These are phyloP conservation scores for Fusarium sp. DNA, from an alignment of 2,329 filamentous ascomycete genomes.

Conservation along the genomic window DNA sequence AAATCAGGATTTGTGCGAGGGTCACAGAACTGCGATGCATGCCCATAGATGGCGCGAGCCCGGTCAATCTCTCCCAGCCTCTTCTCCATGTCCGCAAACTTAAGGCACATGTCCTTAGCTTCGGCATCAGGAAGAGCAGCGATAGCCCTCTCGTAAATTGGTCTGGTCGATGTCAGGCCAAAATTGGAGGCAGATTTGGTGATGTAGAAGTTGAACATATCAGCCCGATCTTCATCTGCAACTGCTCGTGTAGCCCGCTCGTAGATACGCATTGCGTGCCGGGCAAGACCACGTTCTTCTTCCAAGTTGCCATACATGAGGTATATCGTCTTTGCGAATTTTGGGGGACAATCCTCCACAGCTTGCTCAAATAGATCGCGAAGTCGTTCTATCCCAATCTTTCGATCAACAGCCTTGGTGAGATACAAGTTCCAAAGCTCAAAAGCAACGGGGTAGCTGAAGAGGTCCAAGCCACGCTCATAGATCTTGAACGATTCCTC, in stretches of 20 bases:
- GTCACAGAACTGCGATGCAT: conserved; percentile 97
- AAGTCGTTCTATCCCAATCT: conserved; percentile 93
- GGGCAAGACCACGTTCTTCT: conserved; percentile 92
- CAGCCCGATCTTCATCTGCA: conserved; percentile 90
- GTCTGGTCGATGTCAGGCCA: conserved; percentile 90
- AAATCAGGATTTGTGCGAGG: conserved; percentile 89
- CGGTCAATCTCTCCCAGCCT: conserved; percentile 93
- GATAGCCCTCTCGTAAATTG: conserved; percentile 97
- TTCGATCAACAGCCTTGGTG: conserved; percentile 95
- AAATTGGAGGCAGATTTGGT: conserved; percentile 99
- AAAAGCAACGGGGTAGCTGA: conserved; percentile 97
- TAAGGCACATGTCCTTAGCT: conserved; percentile 97
- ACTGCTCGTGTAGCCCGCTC: conserved; percentile 96
- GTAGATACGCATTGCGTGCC: conserved; percentile 99
- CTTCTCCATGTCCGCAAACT: conserved; percentile 97
- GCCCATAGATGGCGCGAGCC: conserved; percentile 93
- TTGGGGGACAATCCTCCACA: conserved; percentile 91
- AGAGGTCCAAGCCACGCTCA: conserved; percentile 95
- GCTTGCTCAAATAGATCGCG: conserved; percentile 98
- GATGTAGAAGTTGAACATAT: conserved; percentile 99
- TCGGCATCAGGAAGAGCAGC: conserved; percentile 92
- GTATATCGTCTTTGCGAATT: conserved; percentile 95
- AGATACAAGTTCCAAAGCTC: conserved; percentile 99
- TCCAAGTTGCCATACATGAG: conserved; percentile 99
- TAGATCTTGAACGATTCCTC: conserved; percentile 99